A percentile compares a stretch with the other conserved stretches of the same genome.
phyloP scores from a whole-genome alignment of 192 early-diverging fungal species.

The Backusella luteola region DNA sequence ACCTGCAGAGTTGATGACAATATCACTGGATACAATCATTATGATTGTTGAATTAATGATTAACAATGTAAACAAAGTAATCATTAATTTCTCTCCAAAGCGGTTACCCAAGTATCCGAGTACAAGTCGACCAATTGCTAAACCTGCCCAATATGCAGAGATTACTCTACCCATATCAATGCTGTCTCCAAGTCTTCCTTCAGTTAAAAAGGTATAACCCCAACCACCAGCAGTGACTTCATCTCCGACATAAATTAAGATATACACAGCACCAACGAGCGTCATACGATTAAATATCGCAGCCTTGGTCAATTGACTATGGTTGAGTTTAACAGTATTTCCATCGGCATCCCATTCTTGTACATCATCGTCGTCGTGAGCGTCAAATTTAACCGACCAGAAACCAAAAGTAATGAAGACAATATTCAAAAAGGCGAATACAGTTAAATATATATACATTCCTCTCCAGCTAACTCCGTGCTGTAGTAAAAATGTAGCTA shows the following conservation, averaged over 20 bases:
- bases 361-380: not conserved
- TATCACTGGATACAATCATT: not conserved
- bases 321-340: not conserved
- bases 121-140: constrained; percentile 23
- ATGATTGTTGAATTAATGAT: not conserved
- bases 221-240: constrained; percentile 32
- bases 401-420: constrained; percentile 18
- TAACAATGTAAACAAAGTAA: constrained; percentile 20
- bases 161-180: constrained; percentile 21
- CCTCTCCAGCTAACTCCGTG: constrained; percentile 21
- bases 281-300: constrained; percentile 26
- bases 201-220: constrained; percentile 28
- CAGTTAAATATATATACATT: constrained; percentile 22
- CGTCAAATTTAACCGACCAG: constrained; percentile 2
- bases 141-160: constrained; percentile 30
- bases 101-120: constrained; percentile 24
- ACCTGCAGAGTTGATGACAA: constrained; percentile 10
- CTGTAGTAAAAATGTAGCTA: constrained; percentile 21
- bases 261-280: constrained; percentile 21
- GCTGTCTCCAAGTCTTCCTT: constrained; percentile 18
- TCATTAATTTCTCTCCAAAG: constrained; percentile 31
- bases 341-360: not conserved
- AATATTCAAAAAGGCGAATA: constrained; percentile 15
- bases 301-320: not conserved
- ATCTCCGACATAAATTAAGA: constrained; percentile 29